Evolutionary conservation across 108 stramenopile genomes (phyloP), one percentile per base, ranked within the genome.

Genomic region (Aurantiochytrium sp.): DNA sequence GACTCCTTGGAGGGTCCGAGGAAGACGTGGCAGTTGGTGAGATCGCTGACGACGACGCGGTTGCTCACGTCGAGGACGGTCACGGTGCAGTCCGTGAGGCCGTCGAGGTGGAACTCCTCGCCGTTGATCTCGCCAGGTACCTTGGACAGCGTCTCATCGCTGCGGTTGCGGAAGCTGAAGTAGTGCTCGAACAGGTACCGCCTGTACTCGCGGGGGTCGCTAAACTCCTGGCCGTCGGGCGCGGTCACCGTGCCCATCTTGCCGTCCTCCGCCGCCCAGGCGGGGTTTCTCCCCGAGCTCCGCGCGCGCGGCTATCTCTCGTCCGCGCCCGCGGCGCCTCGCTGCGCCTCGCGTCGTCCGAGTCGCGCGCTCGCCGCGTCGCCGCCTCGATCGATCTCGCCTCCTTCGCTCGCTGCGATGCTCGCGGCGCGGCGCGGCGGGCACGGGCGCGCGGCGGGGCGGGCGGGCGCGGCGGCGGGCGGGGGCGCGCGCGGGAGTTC

Each of bases 211-310:
- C 69, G 54, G 4, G 91, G 89, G 48, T 92, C 87, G n/a, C 87
- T 86, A 85, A 96, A 96, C 65, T 91, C 89, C 19, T 87, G 92
- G 19, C 95, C 95, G 85, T 96, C 95, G 22, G 95, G 92, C 39
- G 73, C 32, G 73, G 32, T 65, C 27, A 65, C 59, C 27, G 34
- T 34, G 34, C 27, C 59, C 59, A 65, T 65, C 15, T 27, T 65
- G 8, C 15, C 50, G 50, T 2, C 15, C 50, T 3, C 17, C 50
- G 50, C 17, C 0, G 15, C 50, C 50, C 17, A 8, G 50, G 50
- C 17, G n/a, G n/a, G n/a, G n/a, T n/a, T n/a, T n/a, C n/a, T n/a
- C n/a, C n/a, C n/a, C n/a, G n/a, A n/a, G n/a, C n/a, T n/a, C n/a
- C n/a, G n/a, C n/a, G n/a, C n/a, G n/a, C n/a, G n/a, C n/a, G n/a